Base-by-base conservation (phyloP, 352 stramenopile genomes). In the Globisporangium emineosum region DNA sequence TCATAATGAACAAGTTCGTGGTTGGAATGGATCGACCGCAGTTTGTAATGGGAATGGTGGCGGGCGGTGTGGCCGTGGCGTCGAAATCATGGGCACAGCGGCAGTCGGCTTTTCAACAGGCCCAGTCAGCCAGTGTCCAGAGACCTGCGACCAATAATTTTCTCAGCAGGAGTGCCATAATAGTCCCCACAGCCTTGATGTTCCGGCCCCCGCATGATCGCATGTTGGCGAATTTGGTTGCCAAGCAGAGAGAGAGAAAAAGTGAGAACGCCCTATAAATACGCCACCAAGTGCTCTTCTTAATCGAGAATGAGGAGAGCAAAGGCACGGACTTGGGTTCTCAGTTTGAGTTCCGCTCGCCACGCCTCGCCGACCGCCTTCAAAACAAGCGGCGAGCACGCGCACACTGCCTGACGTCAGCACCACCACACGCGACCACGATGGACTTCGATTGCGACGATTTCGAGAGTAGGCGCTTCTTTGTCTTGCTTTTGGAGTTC, bases 381-480 rank as follows among this genome's bases (percentile, higher is more conserved):
- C 17, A 15, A 51, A 17, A 45, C n/a, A 17, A 51, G n/a, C 55
- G 21, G 15, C 4, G 32, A 33, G n/a, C n/a, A n/a, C n/a, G n/a
- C n/a, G n/a, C n/a, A n/a, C n/a, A n/a, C n/a, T n/a, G n/a, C n/a
- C n/a, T n/a, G n/a, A n/a, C n/a, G n/a, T n/a, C n/a, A n/a, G n/a
- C n/a, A n/a, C n/a, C n/a, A n/a, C n/a, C n/a, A n/a, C n/a, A n/a
- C n/a, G n/a, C n/a, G n/a, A n/a, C n/a, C 25, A 4, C 59, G n/a
- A 64, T 64, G 59, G 78, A 79, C 56, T 89, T 64, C 29, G 78
- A 79, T 47, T 89, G 78, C 63, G 81, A 89, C 32, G 81, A 91
- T 65, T 91, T 91, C 64, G 81, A 91, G 60, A 91, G 81, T 91
- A 65, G n/a, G n/a, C 49, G 47, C 59, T 19, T 29, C n/a, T 57